These are phyloP conservation scores for Boletellus deceptivus DNA, from an alignment of 1,284 basidiomycete species.

Conservation along the genomic window DNA sequence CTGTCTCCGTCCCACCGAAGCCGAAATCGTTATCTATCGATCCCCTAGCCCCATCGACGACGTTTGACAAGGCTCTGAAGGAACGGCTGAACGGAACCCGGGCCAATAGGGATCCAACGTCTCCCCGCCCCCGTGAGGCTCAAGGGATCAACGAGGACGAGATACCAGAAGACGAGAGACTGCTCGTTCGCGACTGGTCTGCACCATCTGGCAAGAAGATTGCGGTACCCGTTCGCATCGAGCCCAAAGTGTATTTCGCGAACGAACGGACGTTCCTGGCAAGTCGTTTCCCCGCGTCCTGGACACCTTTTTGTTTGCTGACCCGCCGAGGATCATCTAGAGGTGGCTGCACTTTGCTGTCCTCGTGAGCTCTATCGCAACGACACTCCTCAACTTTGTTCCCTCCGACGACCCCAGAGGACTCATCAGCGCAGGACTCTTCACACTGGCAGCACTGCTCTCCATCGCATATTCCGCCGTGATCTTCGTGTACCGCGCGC, in stretches of 20 bases:
- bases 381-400: slow-evolving; percentile 88
- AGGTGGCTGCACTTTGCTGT: slow-evolving; percentile 96
- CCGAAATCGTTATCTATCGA: slow-evolving; percentile 67
- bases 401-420: slow-evolving; percentile 74
- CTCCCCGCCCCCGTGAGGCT: slow-evolving; percentile 39
- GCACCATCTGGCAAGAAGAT: slow-evolving; percentile 90
- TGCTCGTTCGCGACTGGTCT: slow-evolving; percentile 71
- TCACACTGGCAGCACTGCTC: slow-evolving; percentile 87
- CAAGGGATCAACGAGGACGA: slow-evolving; percentile 41
- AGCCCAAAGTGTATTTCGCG: slow-evolving; percentile 98
- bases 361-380: slow-evolving; percentile 86
- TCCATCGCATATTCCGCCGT: slow-evolving; percentile 86
- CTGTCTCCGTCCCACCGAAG: slow-evolving; percentile 20
- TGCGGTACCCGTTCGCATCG: slow-evolving; percentile 88
- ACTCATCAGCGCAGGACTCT: slow-evolving; percentile 81
- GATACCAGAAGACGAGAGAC: slow-evolving; percentile 48
- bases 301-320: slow-evolving; percentile 10
- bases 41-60: slow-evolving; percentile 77
- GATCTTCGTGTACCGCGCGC: slow-evolving; percentile 86
- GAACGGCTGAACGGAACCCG: slow-evolving; percentile 50
- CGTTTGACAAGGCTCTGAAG: slow-evolving; percentile 79
- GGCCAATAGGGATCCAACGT: slow-evolving; percentile 33
- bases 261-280: slow-evolving; percentile 91
- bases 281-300: slow-evolving; percentile 31
- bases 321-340: slow-evolving; percentile 38